Conservation (phyloP, 306 rosid species). For the Vachellia pachyceras region DNA sequence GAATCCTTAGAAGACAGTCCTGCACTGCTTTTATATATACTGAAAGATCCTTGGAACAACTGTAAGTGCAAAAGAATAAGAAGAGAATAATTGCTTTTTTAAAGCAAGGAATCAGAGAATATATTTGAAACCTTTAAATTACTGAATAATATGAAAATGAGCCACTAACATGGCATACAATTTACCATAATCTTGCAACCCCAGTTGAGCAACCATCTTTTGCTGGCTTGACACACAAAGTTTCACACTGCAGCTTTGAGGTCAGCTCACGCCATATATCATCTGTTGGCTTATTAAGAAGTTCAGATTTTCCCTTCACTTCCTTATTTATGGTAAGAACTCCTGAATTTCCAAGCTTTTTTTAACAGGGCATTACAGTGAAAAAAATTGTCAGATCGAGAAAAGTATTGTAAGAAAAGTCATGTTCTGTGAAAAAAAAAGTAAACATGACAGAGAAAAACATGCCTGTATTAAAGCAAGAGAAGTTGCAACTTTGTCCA, state of each 20-base stretch:
- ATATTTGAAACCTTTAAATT: constrained; percentile 14
- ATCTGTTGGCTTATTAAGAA: constrained; percentile 48
- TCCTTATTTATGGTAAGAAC: constrained; percentile 85
- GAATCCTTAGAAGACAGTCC: constrained; percentile 74
- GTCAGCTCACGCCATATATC: constrained; percentile 79
- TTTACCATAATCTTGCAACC: constrained; percentile 92
- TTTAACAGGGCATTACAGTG: constrained; percentile 34
- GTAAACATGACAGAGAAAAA: constrained; percentile 31
- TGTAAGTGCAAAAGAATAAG: constrained; percentile 48
- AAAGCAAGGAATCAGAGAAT: constrained; percentile 16
- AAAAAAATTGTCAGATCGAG: constrained; percentile 32
- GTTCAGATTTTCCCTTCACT: constrained; percentile 60
- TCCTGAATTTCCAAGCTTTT: constrained; percentile 76
- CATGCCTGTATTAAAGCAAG: constrained; percentile 76
- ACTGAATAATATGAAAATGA: constrained; percentile 24
- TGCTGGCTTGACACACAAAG: constrained; percentile 91
- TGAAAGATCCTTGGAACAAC: constrained; percentile 76
- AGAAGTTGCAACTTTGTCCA: constrained; percentile 96
- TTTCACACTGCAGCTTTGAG: constrained; percentile 73
- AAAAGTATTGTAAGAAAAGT: constrained; percentile 24
- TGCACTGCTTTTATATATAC: constrained; percentile 72
- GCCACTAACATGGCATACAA: constrained; percentile 33
- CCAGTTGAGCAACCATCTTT: constrained; percentile 99
- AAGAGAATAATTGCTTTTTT: constrained; percentile 15
- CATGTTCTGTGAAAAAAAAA: constrained; percentile 3